Conservation (phyloP, 2,329 filamentous ascomycete genomes). For the Claviceps paspali region DNA sequence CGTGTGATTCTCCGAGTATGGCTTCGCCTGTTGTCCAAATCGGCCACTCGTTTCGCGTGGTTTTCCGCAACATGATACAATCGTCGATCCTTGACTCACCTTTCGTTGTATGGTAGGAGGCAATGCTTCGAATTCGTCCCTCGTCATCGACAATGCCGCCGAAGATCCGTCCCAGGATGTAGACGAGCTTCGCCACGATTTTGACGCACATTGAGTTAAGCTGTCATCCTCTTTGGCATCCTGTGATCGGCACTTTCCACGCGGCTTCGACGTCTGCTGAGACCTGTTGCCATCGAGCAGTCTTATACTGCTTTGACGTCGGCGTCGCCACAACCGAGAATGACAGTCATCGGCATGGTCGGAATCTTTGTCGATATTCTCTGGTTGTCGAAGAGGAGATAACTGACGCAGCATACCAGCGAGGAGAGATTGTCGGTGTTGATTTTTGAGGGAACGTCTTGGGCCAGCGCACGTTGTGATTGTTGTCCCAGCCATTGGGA, state of each 20-base stretch:
- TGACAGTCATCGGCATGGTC: not conserved
- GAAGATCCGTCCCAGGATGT: constrained; percentile 10
- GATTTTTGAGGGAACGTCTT: constrained; percentile 6
- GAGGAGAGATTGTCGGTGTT: constrained; percentile 4
- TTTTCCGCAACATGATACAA: not conserved
- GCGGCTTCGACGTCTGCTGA: constrained; percentile 1
- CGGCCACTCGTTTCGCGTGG: not conserved
- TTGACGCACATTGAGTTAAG: constrained; percentile 8
- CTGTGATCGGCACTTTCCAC: constrained; percentile 8
- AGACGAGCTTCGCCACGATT: constrained; percentile 11
- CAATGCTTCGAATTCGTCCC: constrained; percentile 32
- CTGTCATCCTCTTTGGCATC: constrained; percentile 10
- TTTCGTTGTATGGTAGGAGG: constrained; percentile 41
- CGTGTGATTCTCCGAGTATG: too few species aligned
- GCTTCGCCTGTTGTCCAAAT: not conserved
- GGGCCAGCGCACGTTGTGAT: constrained; percentile 12
- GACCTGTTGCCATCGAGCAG: not conserved
- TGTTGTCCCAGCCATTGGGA: constrained; percentile 8
- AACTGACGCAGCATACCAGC: constrained; percentile 4
- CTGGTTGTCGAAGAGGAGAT: not conserved
- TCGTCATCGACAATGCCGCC: constrained; percentile 19
- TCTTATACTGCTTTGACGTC: not conserved
- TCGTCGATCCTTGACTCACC: constrained; percentile 27
- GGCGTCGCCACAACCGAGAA: not conserved
- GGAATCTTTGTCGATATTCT: not conserved